Conservation (phyloP, 2,329 filamentous ascomycete species). For the Moelleriella libera region DNA sequence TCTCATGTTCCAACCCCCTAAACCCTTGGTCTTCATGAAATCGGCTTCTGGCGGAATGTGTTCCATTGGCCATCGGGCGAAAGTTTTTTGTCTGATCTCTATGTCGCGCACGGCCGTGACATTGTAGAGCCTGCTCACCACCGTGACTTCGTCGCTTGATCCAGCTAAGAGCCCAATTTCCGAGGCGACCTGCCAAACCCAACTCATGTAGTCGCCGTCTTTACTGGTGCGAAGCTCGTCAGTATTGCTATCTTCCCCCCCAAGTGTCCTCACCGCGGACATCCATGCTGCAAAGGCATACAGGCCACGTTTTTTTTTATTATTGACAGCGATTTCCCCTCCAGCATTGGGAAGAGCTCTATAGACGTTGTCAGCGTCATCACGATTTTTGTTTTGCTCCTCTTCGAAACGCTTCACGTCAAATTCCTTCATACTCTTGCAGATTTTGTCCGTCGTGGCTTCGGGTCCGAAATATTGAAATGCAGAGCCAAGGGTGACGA, state of each 20-base stretch:
- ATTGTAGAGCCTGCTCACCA: not conserved
- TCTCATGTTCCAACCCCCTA: constrained; percentile 14
- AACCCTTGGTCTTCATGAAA: constrained; percentile 17
- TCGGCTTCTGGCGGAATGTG: not conserved
- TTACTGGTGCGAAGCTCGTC: constrained; percentile 2
- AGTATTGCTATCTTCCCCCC: too few species aligned
- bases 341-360: not conserved
- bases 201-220: constrained; percentile 8
- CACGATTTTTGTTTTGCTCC: not conserved
- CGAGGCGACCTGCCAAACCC: constrained; percentile 6
- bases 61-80: not conserved
- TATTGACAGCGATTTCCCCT: not conserved
- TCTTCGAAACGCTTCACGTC: not conserved
- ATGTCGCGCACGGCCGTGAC: not conserved
- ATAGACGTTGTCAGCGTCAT: not conserved
- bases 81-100: not conserved
- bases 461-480: constrained; percentile 4
- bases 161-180: constrained; percentile 6
- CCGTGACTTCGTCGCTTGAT: constrained; percentile 5
- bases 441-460: not conserved
- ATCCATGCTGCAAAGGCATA: constrained; percentile 4
- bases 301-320: constrained; percentile 3
- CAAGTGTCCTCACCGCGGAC: constrained; percentile 3
- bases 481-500: constrained; percentile 1
- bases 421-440: not conserved